A percentile compares a stretch with the other conserved stretches of the same genome.
phyloP scores from a whole-genome alignment of 129 eudicot genomes.

The Escallonia rubra region DNA sequence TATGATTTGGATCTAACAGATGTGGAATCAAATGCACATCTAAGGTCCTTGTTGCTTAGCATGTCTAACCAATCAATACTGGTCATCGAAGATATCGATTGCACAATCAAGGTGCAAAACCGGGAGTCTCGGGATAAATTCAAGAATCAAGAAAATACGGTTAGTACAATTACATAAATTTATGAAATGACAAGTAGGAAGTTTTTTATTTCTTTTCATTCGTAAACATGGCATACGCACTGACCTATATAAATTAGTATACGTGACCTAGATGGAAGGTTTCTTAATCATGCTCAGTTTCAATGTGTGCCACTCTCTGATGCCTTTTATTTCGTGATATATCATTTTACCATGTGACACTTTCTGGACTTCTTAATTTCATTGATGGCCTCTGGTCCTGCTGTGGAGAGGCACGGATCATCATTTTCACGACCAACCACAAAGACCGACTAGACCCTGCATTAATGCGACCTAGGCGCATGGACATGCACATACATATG shows the following conservation, averaged over 20 bases:
- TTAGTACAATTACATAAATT: neutral
- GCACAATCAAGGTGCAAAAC: conserved; percentile 17
- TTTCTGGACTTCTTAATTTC: conserved; percentile 36
- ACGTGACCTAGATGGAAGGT: no score
- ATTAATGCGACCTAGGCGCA: conserved; percentile 32
- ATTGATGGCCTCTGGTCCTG: conserved; percentile 59
- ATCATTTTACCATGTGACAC: conserved; percentile 10
- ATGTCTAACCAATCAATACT: conserved; percentile 39
- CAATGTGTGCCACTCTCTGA: neutral
- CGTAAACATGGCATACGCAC: no score
- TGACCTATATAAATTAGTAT: no score
- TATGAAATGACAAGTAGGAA: no score
- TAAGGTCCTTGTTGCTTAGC: conserved; percentile 29
- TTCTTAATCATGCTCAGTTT: no score
- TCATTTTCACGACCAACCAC: conserved; percentile 46
- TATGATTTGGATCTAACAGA: conserved; percentile 36
- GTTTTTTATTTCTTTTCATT: no score
- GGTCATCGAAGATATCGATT: conserved; percentile 40
- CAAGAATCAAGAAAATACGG: neutral
- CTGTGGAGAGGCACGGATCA: conserved; percentile 43
- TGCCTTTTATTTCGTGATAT: neutral
- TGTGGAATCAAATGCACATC: conserved; percentile 25
- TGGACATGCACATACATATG: conserved; percentile 40
- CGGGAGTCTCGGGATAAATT: neutral
- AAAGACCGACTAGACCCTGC: conserved; percentile 34